Evolutionary conservation across 1,284 basidiomycete genomes (phyloP).

Genomic region (Ceratobasidium sp.): DNA sequence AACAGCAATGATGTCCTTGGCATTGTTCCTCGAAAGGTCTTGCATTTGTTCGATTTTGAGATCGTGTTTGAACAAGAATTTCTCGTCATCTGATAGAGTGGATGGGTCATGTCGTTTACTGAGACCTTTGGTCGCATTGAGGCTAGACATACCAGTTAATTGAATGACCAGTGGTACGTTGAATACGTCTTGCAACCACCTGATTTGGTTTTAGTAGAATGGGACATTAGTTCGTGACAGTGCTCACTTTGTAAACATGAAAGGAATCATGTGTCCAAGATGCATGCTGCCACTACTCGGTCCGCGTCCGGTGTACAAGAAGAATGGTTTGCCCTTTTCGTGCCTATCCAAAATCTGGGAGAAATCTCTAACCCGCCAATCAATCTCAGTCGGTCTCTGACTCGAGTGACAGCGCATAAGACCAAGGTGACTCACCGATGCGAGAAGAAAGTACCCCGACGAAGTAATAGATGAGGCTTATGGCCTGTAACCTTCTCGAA

Average conservation of each 20-base stretch:
- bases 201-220: slow-evolving; percentile 47
- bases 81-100: slow-evolving; percentile 86
- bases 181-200: slow-evolving; percentile 97
- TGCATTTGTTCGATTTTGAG: slow-evolving; percentile 90
- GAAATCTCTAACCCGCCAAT: slow-evolving; percentile 71
- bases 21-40: slow-evolving; percentile 85
- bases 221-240: not conserved
- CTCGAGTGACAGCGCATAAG: slow-evolving; percentile 12
- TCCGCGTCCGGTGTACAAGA: slow-evolving; percentile 96
- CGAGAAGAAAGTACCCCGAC: slow-evolving; percentile 96
- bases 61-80: slow-evolving; percentile 97
- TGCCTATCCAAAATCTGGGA: slow-evolving; percentile 94
- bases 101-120: slow-evolving; percentile 6
- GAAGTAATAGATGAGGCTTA: slow-evolving; percentile 88
- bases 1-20: slow-evolving; percentile 95
- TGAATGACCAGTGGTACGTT: slow-evolving; percentile 94
- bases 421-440: slow-evolving; percentile 72
- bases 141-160: slow-evolving; percentile 72
- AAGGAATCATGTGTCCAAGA: slow-evolving; percentile 96
- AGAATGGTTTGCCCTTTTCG: slow-evolving; percentile 97
- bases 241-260: slow-evolving; percentile 92
- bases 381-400: slow-evolving; percentile 6
- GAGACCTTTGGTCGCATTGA: not conserved
- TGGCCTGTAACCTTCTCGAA: slow-evolving; percentile 93
- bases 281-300: slow-evolving; percentile 98